Conservation (phyloP, 1,139 yeast species). For the Diutina mesorugosa region DNA sequence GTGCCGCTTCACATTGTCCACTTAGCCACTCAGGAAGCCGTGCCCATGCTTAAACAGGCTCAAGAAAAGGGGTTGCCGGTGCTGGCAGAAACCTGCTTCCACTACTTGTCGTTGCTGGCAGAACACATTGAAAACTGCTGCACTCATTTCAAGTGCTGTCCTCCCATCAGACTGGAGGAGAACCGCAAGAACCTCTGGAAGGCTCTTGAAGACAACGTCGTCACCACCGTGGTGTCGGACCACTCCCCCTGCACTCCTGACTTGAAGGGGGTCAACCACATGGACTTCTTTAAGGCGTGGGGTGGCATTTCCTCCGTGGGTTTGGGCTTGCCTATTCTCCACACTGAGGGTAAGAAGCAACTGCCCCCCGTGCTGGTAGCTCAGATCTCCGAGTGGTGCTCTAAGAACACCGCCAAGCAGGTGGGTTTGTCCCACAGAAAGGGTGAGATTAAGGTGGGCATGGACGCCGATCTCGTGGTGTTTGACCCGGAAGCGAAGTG, state of each 20-base stretch:
- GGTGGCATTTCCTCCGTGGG: conserved; percentile 97
- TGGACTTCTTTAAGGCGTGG: conserved; percentile 90
- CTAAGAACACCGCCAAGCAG: conserved; percentile 73
- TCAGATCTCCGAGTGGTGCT: conserved; percentile 69
- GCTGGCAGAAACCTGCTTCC: conserved; percentile 90
- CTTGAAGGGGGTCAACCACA: conserved; percentile 64
- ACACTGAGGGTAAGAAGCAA: conserved; percentile 56
- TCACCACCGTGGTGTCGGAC: conserved; percentile 85
- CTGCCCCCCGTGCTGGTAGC: conserved; percentile 39
- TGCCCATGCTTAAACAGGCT: conserved; percentile 61
- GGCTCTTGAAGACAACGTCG: conserved; percentile 50
- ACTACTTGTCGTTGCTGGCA: conserved; percentile 66
- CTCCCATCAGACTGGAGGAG: conserved; percentile 71
- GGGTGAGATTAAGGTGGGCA: conserved; percentile 60
- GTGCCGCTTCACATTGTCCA: conserved; percentile 82
- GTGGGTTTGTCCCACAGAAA: conserved; percentile 64
- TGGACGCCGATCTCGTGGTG: conserved; percentile 78
- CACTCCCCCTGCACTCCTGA: conserved; percentile 96
- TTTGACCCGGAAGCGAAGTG: conserved; percentile 56
- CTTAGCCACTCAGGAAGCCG: conserved; percentile 71
- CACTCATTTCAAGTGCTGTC: conserved; percentile 87
- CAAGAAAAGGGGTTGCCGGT: conserved; percentile 43
- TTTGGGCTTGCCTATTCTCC: conserved; percentile 68
- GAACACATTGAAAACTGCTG: conserved; percentile 65
- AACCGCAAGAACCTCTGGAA: conserved; percentile 68